Evolutionary conservation across 2,329 filamentous ascomycete species (phyloP), one percentile per base, ranked within the genome.

Genomic region (Calonectria pauciramosa): DNA sequence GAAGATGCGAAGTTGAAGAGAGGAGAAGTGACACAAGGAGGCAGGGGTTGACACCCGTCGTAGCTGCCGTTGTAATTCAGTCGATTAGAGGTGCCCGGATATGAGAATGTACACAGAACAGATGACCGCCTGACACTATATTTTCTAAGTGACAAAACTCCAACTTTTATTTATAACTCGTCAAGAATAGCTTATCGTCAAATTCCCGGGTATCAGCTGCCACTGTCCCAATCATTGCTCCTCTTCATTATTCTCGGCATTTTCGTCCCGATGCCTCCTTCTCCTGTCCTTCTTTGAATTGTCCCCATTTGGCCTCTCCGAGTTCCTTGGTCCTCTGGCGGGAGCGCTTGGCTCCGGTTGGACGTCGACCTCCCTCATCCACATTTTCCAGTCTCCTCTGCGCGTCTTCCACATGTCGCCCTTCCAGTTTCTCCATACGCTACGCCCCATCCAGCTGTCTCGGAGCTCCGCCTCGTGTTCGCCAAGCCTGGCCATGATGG

Each of bases 381-480:
- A 91, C 3, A 84, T 80, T 75, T 90, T 89, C 91, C 91, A 92
- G 64, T 91, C 90, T 20, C 85, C 82, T 64, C 87, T 83, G 52
- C 88, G 84, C 63, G 88, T 88, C 80, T 88, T 89, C 90, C 90
- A 92, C 82, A 89, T 81, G 74, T 92, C 90, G 16, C 90, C 90
- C 82, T 88, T 89, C 90, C 90, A 92, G 47, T 85, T 86, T 32
- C 89, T 86, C 91, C 90, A 92, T 11, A 90, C 89, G 70, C 87
- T 89, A 11, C 90, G 85, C 0, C 91, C 91, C 76, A 88, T 86
- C 86, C 89, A 91, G 5, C 86, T 88, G 52, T 90, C 87, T 18
- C 90, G 86, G 44, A 92, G 84, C 68, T 86, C 84, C 26, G 84
- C 80, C 82, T 92, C 90, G 68, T 86, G 84, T 44, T 85, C 81